Conservation (phyloP, 2,329 filamentous ascomycete species). For the Aspergillus fumigatus region DNA sequence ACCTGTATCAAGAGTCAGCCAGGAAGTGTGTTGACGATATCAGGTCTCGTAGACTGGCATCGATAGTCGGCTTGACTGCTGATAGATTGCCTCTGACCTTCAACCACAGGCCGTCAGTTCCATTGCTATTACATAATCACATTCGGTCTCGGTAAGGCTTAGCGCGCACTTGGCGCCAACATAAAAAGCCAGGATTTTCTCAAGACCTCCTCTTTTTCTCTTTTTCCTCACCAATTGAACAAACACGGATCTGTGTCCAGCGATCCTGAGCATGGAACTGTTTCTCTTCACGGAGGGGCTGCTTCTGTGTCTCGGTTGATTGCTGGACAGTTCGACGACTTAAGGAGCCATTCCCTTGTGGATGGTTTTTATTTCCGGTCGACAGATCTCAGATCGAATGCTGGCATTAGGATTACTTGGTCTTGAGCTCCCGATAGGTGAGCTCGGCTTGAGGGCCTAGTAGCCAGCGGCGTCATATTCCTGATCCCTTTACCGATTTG, state of each 20-base stretch:
- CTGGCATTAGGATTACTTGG: slow-evolving; percentile 49
- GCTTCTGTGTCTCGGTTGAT: slow-evolving; percentile 66
- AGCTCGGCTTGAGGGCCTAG: slow-evolving; percentile 57
- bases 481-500: slow-evolving; percentile 75
- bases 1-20: neutral
- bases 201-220: slow-evolving; percentile 38
- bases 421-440: slow-evolving; percentile 67
- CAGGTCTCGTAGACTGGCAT: neutral
- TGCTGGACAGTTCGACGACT: slow-evolving; percentile 80
- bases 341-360: slow-evolving; percentile 68
- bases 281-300: slow-evolving; percentile 33
- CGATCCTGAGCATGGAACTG: slow-evolving; percentile 57
- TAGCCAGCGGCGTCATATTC: slow-evolving; percentile 74
- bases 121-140: slow-evolving; percentile 13
- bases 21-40: neutral
- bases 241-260: slow-evolving; percentile 77
- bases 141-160: slow-evolving; percentile 17
- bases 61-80: neutral
- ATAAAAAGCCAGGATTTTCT: slow-evolving; percentile 22
- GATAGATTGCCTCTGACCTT: neutral
- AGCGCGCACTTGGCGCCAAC: slow-evolving; percentile 25
- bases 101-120: neutral
- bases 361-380: slow-evolving; percentile 85
- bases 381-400: slow-evolving; percentile 85
- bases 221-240: slow-evolving; percentile 41